These are phyloP conservation scores for Carpinus viminea DNA, from an alignment of 306 rosid species.

Conservation along the genomic window DNA sequence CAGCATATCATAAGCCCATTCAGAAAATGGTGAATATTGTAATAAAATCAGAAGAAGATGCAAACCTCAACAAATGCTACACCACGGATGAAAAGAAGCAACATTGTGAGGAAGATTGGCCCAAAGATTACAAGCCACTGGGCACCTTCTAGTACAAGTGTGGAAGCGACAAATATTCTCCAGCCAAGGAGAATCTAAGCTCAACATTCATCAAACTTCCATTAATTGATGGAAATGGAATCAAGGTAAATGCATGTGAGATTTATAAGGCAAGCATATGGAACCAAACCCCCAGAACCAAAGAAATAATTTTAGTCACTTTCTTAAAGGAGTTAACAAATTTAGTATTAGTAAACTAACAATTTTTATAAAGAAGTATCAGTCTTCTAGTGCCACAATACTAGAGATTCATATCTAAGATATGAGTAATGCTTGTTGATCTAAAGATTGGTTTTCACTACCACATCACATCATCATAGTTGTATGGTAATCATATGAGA, in stretches of 20 bases:
- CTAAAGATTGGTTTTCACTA: too few species aligned
- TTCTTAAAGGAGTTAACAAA: not conserved
- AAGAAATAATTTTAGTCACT: not conserved
- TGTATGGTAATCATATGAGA: too few species aligned
- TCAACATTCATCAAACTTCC: constrained; percentile 29
- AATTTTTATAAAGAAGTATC: too few species aligned
- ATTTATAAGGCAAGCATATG: not conserved
- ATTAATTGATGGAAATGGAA: constrained; percentile 16
- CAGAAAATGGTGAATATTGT: constrained; percentile 6
- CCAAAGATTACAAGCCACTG: constrained; percentile 92
- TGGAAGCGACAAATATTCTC: constrained; percentile 90
- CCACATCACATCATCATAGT: too few species aligned
- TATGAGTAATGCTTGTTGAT: too few species aligned
- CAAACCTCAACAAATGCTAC: constrained; percentile 90
- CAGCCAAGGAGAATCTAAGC: constrained; percentile 89
- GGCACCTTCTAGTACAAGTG: constrained; percentile 66
- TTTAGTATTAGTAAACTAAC: not conserved
- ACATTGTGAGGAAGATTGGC: constrained; percentile 73
- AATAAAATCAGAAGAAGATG: constrained; percentile 27
- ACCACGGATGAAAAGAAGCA: constrained; percentile 97
- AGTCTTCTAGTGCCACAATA: too few species aligned
- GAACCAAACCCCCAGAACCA: not conserved
- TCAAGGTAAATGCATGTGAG: not conserved
- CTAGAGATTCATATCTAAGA: too few species aligned
- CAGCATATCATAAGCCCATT: constrained; percentile 24